These are phyloP conservation scores for Wallacemonas sp. DNA, from an alignment of 208 protist species.

Conservation along the genomic window DNA sequence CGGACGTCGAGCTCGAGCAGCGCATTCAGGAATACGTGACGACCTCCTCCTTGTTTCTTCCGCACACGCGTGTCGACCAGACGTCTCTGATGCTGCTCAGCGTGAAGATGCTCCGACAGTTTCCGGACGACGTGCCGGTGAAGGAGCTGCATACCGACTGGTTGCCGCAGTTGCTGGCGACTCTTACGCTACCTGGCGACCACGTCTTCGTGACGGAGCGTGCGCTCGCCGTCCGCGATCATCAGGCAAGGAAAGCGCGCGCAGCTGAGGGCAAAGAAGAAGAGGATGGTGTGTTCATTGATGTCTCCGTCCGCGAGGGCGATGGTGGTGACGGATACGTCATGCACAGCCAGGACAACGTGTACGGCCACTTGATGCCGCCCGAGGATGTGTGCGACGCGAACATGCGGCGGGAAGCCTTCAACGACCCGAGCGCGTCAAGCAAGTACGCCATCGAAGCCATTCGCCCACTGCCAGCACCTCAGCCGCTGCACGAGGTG, in stretches of 20 bases:
- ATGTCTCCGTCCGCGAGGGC: too few relatives aligned
- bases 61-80: constrained; percentile 59
- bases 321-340: background rate
- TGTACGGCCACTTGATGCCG: constrained; percentile 8
- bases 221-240: background rate
- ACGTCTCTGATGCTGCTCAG: constrained; percentile 34
- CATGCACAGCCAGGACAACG: background rate
- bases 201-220: constrained; percentile 23
- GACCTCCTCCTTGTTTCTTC: constrained; percentile 38
- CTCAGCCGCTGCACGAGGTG: constrained; percentile 30
- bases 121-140: constrained; percentile 52
- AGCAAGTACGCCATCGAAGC: constrained; percentile 35
- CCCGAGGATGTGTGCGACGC: constrained; percentile 29
- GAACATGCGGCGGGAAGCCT: constrained; percentile 21
- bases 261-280: background rate
- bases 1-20: constrained; percentile 36
- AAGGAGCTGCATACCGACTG: constrained; percentile 69
- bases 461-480: constrained; percentile 23
- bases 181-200: constrained; percentile 39
- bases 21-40: constrained; percentile 37
- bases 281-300: too few relatives aligned
- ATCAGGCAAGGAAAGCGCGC: constrained; percentile 6
- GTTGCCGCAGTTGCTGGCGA: constrained; percentile 40
- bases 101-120: constrained; percentile 66
- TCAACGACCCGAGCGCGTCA: constrained; percentile 3